Base-by-base conservation (phyloP, 257 asterid genomes). In the Linderniella brevidens region DNA sequence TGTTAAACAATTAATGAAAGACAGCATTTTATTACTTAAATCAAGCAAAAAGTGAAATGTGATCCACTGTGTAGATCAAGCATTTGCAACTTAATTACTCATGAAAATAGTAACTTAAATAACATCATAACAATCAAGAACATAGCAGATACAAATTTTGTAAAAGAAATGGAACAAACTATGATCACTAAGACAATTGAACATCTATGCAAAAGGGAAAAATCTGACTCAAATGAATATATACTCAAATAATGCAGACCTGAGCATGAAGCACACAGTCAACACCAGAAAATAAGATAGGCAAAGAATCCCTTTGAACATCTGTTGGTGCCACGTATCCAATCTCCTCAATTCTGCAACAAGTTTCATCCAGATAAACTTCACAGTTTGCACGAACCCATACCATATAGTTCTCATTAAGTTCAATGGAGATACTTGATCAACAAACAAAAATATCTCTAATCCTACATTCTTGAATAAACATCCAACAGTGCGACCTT, bases 261-360 rank as follows among this genome's bases (percentile, higher is more conserved):
- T 83, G 97, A 57, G 97, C 93, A 51, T 87, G 97, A 67, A 87
- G 74, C 59, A 87, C 71, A 60, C 88, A 80, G 59, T 87, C 97
- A 51, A 70, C 72, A 20, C 95, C 97, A 17, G 86, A 70, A 54
- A 80, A 74, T 19, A 87, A 74, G 53, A 80, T 62, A 10, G 95
- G 95, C 58, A 83, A 59, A n/a, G 93, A 76, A 59, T 74, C 73
- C 58, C 52, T 50, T 73, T 87, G 97, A 35, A 80, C 86, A 35
- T 64, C 64, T 15, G 97, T 87, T 6, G 97, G 88, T 56, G 58
- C 47, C 25, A 55, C 35, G 57, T 61, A 87, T 16, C 97, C 97
- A 49, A 80, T 64, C 66, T 80, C 93, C 77, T 83, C 97, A 76
- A 65, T 75, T 79, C 97, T 83, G 80, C 71, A 45, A 57, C 48